Conservation (phyloP, 2,329 filamentous ascomycete genomes). For the Aureobasidium melanogenum region DNA sequence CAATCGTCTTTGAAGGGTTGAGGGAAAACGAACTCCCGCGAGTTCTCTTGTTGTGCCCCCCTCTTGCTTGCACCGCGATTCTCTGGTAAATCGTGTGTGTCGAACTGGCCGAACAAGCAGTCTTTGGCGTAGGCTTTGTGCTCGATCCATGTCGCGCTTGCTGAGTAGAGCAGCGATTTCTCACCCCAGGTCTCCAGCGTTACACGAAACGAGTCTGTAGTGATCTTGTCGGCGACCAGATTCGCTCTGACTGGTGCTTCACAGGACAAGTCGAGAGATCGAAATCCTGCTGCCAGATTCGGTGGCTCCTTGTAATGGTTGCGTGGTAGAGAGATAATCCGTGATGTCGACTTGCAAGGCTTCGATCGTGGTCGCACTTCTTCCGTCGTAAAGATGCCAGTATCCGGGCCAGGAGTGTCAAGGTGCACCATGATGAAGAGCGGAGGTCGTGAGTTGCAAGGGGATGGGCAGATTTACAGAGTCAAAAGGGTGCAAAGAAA, state of each 20-base stretch:
- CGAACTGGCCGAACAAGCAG: conserved; percentile 22
- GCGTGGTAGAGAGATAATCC: conserved; percentile 19
- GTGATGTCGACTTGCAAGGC: conserved; percentile 17
- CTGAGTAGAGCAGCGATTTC: conserved; percentile 17
- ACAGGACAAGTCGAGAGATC: conserved; percentile 19
- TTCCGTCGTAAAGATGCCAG: conserved; percentile 22
- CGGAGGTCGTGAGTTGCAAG: background rate
- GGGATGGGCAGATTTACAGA: background rate
- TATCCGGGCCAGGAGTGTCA: conserved; percentile 18
- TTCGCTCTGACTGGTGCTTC: conserved; percentile 20
- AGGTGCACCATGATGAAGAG: conserved; percentile 12
- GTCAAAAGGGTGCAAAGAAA: background rate
- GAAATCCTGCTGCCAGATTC: conserved; percentile 23
- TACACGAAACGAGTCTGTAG: conserved; percentile 17
- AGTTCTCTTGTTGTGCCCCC: conserved; percentile 16
- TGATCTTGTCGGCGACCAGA: conserved; percentile 20
- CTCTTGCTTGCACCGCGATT: conserved; percentile 1
- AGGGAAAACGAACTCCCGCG: conserved; percentile 17
- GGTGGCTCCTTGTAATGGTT: conserved; percentile 22
- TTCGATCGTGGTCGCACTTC: conserved; percentile 19
- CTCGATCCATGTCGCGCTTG: conserved; percentile 22
- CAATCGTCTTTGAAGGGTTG: conserved; percentile 17
- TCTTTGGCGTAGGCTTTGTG: conserved; percentile 21
- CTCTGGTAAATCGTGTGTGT: conserved; percentile 16
- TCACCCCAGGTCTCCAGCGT: conserved; percentile 22